These are phyloP conservation scores for Cryptococcus maquisensis DNA, from an alignment of 1,284 basidiomycete species.

Conservation along the genomic window DNA sequence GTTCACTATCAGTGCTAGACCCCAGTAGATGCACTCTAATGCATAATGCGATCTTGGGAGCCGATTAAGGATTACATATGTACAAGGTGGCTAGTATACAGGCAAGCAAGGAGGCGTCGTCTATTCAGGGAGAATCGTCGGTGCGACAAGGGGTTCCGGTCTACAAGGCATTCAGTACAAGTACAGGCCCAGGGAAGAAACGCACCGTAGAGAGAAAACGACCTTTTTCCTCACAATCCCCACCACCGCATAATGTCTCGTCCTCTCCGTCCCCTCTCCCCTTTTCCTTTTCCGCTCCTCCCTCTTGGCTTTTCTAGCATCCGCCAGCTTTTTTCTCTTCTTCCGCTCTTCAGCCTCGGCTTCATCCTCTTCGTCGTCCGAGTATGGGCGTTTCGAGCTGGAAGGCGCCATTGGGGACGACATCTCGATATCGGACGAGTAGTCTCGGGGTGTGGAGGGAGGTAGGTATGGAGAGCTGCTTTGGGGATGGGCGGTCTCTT, in stretches of 20 bases:
- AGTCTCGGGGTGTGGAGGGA: slow-evolving; percentile 31
- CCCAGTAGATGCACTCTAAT: slow-evolving; percentile 5
- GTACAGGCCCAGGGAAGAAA: neutral
- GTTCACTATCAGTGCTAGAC: slow-evolving; percentile 56
- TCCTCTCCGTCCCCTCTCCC: slow-evolving; percentile 22
- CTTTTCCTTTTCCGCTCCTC: slow-evolving; percentile 4
- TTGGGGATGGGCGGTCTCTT: slow-evolving; percentile 26
- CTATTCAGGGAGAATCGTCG: slow-evolving; percentile 39
- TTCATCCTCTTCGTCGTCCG: slow-evolving; percentile 17
- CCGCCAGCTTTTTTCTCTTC: neutral
- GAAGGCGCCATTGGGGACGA: slow-evolving; percentile 9
- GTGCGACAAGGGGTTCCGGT: slow-evolving; percentile 47
- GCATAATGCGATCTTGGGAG: neutral
- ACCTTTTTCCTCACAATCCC: slow-evolving; percentile 46
- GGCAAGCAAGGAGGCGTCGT: neutral
- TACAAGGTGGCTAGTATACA: neutral
- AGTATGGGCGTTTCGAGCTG: slow-evolving; percentile 17
- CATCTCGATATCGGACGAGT: slow-evolving; percentile 43
- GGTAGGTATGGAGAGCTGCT: slow-evolving; percentile 17
- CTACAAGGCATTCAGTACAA: slow-evolving; percentile 13
- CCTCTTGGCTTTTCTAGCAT: slow-evolving; percentile 5
- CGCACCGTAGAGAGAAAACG: slow-evolving; percentile 46
- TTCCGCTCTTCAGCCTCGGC: slow-evolving; percentile 1
- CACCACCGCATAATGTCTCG: slow-evolving; percentile 45
- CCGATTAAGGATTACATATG: neutral